Percentiles rank a stretch among this genome's conserved stretches.
Conservation (phyloP, 208 protist species). For the Strigomonas oncopelti region DNA sequence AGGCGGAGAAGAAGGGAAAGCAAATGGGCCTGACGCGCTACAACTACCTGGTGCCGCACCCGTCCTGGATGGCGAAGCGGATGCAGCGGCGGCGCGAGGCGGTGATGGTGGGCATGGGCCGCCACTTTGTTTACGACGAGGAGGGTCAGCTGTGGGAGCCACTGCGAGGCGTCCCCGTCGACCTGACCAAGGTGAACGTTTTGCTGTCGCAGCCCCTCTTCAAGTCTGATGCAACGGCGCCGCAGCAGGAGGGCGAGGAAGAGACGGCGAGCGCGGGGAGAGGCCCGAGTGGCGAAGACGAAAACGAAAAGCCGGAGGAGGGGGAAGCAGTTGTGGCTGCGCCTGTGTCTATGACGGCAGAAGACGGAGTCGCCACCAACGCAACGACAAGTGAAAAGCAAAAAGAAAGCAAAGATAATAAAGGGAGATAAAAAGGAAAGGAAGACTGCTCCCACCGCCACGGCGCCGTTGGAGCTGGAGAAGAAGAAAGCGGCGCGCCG, state of each 20-base stretch:
- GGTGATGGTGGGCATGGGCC: slow-evolving; percentile 65
- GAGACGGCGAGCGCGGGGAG: slow-evolving; percentile 4
- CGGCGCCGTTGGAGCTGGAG: not conserved
- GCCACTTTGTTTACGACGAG: slow-evolving; percentile 64
- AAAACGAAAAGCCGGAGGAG: not conserved
- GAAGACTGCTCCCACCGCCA: not conserved
- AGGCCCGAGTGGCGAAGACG: not conserved
- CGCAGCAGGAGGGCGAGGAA: not conserved
- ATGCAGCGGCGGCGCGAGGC: slow-evolving; percentile 57
- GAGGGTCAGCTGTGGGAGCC: slow-evolving; percentile 31
- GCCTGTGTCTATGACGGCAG: not conserved
- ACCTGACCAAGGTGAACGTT: slow-evolving; percentile 27
- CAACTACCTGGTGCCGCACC: slow-evolving; percentile 82
- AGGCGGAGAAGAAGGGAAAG: slow-evolving; percentile 80
- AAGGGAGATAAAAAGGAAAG: not conserved
- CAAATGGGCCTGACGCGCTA: slow-evolving; percentile 66
- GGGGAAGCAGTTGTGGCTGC: not conserved
- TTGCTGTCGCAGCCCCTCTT: slow-evolving; percentile 15
- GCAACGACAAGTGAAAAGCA: not conserved
- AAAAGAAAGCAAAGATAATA: not conserved
- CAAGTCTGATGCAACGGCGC: not conserved
- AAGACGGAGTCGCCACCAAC: not conserved
- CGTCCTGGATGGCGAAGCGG: slow-evolving; percentile 81
- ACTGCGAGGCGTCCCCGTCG: slow-evolving; percentile 35
- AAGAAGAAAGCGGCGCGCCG: not conserved